Percentiles rank a stretch among this genome's conserved stretches.
phyloP scores from a whole-genome alignment of 2,329 filamentous ascomycete genomes.

The Aspergillus costaricaensis region DNA sequence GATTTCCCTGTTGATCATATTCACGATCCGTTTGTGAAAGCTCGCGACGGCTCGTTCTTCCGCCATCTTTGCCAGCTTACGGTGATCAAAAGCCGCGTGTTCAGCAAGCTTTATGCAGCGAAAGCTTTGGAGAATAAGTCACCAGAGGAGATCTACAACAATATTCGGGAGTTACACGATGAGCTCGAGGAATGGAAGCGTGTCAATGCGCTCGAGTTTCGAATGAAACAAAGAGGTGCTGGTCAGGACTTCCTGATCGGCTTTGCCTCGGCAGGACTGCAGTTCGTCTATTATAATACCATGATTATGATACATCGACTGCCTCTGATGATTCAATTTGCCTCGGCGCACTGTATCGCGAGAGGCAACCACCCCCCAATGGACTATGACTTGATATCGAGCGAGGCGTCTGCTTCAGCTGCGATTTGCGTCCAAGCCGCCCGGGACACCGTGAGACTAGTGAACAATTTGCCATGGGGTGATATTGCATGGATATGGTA shows the following conservation, averaged over 20 bases:
- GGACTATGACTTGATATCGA: slow-evolving; percentile 68
- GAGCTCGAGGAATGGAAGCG: slow-evolving; percentile 91
- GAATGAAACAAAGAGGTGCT: slow-evolving; percentile 85
- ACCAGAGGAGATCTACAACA: slow-evolving; percentile 82
- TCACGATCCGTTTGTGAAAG: slow-evolving; percentile 79
- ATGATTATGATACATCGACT: slow-evolving; percentile 94
- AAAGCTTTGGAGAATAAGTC: slow-evolving; percentile 78
- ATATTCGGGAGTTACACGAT: slow-evolving; percentile 83
- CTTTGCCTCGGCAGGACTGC: slow-evolving; percentile 83
- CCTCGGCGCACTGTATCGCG: slow-evolving; percentile 81
- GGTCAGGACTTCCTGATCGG: slow-evolving; percentile 84
- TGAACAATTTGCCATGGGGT: slow-evolving; percentile 92
- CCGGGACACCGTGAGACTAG: slow-evolving; percentile 81
- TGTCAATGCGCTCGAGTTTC: slow-evolving; percentile 80
- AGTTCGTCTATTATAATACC: slow-evolving; percentile 95
- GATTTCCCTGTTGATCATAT: slow-evolving; percentile 85
- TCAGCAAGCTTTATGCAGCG: slow-evolving; percentile 83
- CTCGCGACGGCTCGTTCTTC: slow-evolving; percentile 89
- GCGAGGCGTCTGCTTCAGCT: slow-evolving; percentile 83
- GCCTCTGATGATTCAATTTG: slow-evolving; percentile 88
- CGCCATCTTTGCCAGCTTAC: slow-evolving; percentile 88
- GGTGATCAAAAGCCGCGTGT: slow-evolving; percentile 86
- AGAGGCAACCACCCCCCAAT: slow-evolving; percentile 52
- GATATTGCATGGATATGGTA: slow-evolving; percentile 93
- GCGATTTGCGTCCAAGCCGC: slow-evolving; percentile 86